Evolutionary conservation across 176 grass and related monocot species (phyloP).

Genomic region (Pontederia paniculata): DNA sequence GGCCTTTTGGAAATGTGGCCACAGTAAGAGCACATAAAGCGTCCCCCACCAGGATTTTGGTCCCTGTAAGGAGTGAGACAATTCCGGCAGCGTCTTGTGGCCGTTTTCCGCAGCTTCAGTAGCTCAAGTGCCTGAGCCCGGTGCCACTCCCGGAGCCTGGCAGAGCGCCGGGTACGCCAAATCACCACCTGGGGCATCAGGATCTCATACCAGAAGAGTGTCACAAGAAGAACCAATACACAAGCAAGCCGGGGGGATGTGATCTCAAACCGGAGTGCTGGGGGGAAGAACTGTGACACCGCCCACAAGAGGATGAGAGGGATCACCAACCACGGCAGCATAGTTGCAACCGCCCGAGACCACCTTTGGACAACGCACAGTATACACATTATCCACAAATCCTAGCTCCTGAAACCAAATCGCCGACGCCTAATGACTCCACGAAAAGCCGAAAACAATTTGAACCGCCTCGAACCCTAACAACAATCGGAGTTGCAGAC

Average conservation of each 20-base stretch:
- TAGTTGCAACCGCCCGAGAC: slow-evolving; percentile 78
- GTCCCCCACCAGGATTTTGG: slow-evolving; percentile 77
- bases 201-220: slow-evolving; percentile 98
- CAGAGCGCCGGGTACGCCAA: slow-evolving; percentile 71
- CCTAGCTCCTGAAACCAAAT: not conserved
- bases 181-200: slow-evolving; percentile 61
- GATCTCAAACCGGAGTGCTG: slow-evolving; percentile 75
- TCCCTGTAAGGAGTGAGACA: slow-evolving; percentile 81
- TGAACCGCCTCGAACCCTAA: too few species aligned
- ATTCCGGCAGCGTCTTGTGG: slow-evolving; percentile 79
- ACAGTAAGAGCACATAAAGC: slow-evolving; percentile 93
- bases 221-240: slow-evolving; percentile 77
- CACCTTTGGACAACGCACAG: slow-evolving; percentile 91
- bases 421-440: too few species aligned
- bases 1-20: slow-evolving; percentile 84
- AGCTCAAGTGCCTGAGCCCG: slow-evolving; percentile 60
- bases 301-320: slow-evolving; percentile 82
- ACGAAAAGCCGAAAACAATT: too few species aligned
- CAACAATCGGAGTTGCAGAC: too few species aligned
- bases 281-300: slow-evolving; percentile 71
- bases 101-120: slow-evolving; percentile 78
- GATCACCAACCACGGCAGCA: slow-evolving; percentile 86
- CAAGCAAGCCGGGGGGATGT: slow-evolving; percentile 92
- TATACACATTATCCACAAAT: slow-evolving; percentile 78
- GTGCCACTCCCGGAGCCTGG: slow-evolving; percentile 62